Base-by-base conservation (phyloP, 2,329 filamentous ascomycete species). In the Beauveria caledonica region DNA sequence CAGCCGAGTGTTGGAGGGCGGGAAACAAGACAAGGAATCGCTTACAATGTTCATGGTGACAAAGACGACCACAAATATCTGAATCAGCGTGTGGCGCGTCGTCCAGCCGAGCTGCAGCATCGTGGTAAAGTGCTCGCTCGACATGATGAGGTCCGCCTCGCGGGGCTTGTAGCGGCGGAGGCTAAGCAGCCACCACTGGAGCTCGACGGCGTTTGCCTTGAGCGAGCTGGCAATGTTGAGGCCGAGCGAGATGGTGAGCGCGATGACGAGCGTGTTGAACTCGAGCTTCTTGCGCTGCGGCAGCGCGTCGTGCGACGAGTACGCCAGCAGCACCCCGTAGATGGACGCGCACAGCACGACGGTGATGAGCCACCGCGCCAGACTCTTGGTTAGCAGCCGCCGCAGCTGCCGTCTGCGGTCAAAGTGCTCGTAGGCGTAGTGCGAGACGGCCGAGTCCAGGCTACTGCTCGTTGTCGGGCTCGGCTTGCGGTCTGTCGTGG, bases 121-220 rank as follows among this genome's bases (percentile, higher is more conserved):
- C 6, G 63, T 60, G 49, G 66, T 68, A 2, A 69, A 63, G 25
- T 67, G 67, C 44, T 67, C 64, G 62, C 65, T 65, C 33, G 68
- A 65, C 10, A 69, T 50, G 3, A 63, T 62, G 19, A 66, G 59
- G 27, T 69, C 67, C 27, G 63, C 44, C 59, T 80, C 77, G 5
- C 66, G 66, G 45, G 73, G 66, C 39, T 71, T 72, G 62, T 74
- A 70, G 44, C 71, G 68, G 5, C 70, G 66, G 9, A 68, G 66
- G 60, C 71, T 73, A 46, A 80, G 64, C 29, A 79, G 72, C 68
- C 75, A 77, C 76, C 77, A 80, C n/a, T 77, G 69, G 62, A 78
- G 67, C 62, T 78, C 76, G 15, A 70, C 66, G 3, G 76, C 73
- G 71, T 78, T 75, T 29, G 71, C 71, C 60, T 77, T 77, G 23